A percentile compares a stretch with the other conserved stretches of the same genome.
Conservation (phyloP, 192 early-diverging fungal genomes). For the Coemansia sp. region DNA sequence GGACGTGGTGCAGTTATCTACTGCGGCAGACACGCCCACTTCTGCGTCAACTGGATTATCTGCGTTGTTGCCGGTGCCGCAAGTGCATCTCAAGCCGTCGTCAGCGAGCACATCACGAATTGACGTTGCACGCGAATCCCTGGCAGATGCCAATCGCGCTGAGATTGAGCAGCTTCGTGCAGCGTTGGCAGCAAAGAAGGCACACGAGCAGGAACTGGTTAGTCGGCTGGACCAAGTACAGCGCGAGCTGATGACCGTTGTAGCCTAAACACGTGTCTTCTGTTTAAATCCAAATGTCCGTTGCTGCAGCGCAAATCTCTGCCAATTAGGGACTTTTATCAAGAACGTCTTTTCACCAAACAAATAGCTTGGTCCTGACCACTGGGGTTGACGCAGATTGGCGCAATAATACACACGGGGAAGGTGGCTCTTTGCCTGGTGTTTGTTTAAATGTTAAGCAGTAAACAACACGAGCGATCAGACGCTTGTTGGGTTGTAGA, state of each 20-base stretch:
- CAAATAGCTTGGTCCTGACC: not conserved
- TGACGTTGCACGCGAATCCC: slow-evolving; percentile 39
- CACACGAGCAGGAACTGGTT: slow-evolving; percentile 14
- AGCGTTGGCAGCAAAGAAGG: slow-evolving; percentile 25
- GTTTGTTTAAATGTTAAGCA: not conserved
- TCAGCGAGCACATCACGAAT: slow-evolving; percentile 27
- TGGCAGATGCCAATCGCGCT: slow-evolving; percentile 25
- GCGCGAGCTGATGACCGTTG: slow-evolving; percentile 27
- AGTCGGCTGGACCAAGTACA: slow-evolving; percentile 35
- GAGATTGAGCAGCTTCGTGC: slow-evolving; percentile 43
- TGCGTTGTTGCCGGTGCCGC: not conserved
- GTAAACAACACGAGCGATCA: not conserved
- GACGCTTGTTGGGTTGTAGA: not conserved
- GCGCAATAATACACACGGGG: not conserved
- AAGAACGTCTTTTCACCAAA: too few relatives aligned
- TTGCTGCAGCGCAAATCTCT: slow-evolving; percentile 1
- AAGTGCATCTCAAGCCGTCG: slow-evolving; percentile 12
- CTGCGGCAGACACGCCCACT: slow-evolving; percentile 9
- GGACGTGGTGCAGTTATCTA: slow-evolving; percentile 48
- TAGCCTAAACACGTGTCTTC: not conserved
- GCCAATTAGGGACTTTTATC: not conserved
- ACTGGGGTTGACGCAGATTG: not conserved
- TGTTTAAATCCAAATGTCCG: not conserved
- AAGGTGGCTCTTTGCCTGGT: not conserved
- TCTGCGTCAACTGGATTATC: not conserved